Conservation (phyloP, 257 asterid genomes). For the Scutellaria minor region DNA sequence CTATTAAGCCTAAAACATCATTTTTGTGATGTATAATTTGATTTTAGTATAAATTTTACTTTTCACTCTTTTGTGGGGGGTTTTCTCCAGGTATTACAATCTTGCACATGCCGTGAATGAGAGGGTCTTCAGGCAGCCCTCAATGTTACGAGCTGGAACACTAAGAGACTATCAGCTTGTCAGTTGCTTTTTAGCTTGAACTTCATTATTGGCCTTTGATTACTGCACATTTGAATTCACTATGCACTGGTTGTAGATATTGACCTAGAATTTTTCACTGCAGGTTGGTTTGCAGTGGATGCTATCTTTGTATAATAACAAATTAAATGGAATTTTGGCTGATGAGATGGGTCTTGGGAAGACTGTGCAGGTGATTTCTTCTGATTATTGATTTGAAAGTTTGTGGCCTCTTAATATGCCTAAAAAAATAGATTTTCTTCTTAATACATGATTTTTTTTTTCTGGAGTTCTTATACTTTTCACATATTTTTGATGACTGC, state of each 20-base stretch:
- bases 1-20: conserved; percentile 15
- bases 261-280: conserved; percentile 41
- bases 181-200: conserved; percentile 43
- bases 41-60: conserved; percentile 22
- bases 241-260: conserved; percentile 25
- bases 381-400: conserved; percentile 21
- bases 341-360: conserved; percentile 99
- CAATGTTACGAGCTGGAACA: conserved; percentile 94
- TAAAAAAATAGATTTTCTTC: conserved; percentile 20
- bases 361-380: conserved; percentile 88
- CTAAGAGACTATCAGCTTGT: conserved; percentile 98
- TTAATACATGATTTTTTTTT: conserved; percentile 10
- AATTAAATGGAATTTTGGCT: conserved; percentile 97
- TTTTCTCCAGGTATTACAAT: conserved; percentile 73
- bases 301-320: conserved; percentile 96
- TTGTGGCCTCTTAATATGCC: conserved; percentile 7
- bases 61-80: conserved; percentile 2
- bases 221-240: conserved; percentile 27
- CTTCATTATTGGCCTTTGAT: conserved; percentile 28
- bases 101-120: conserved; percentile 99
- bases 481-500: conserved; percentile 19
- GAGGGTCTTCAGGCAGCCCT: conserved; percentile 92
- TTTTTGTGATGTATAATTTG: conserved; percentile 11
- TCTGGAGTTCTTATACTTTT: conserved; percentile 13
- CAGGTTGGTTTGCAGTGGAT: conserved; percentile 99